These are phyloP conservation scores for Solanum sejunctum DNA, from an alignment of 257 asterid genomes.

Conservation along the genomic window DNA sequence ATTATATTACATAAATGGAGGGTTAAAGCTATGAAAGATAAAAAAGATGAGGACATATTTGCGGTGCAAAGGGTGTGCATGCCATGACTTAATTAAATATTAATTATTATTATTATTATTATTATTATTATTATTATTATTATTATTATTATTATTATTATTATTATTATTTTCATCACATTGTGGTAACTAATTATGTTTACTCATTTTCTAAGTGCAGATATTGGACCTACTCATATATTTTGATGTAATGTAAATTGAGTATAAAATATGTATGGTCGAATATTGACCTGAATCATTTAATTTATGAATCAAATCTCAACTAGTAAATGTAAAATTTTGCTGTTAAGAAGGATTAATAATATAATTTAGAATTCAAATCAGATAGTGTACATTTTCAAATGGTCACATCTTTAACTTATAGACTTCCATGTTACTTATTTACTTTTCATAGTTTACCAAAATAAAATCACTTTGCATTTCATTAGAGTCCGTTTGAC, in stretches of 20 bases:
- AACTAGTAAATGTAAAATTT: not conserved
- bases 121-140: too few relatives aligned
- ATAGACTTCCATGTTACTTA: not conserved
- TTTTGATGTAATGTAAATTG: not conserved
- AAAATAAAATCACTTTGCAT: too few relatives aligned
- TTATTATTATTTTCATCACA: too few relatives aligned
- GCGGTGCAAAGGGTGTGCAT: not conserved
- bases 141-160: too few relatives aligned
- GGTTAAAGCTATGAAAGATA: too few relatives aligned
- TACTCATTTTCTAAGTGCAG: not conserved
- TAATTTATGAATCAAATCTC: not conserved
- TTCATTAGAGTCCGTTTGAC: too few relatives aligned
- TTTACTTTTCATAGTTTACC: not conserved
- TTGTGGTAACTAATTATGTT: not conserved
- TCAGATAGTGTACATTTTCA: not conserved
- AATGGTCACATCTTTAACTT: too few relatives aligned
- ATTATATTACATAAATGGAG: too few relatives aligned
- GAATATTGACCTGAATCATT: not conserved
- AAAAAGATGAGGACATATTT: not conserved
- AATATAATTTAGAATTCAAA: not conserved
- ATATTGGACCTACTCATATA: not conserved
- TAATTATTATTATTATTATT: too few relatives aligned
- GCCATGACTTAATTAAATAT: too few relatives aligned
- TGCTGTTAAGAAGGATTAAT: not conserved
- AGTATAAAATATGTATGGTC: not conserved